A percentile compares a stretch with the other conserved stretches of the same genome.
Conservation (phyloP, 441 rosid species). For the Brassica balearica region DNA sequence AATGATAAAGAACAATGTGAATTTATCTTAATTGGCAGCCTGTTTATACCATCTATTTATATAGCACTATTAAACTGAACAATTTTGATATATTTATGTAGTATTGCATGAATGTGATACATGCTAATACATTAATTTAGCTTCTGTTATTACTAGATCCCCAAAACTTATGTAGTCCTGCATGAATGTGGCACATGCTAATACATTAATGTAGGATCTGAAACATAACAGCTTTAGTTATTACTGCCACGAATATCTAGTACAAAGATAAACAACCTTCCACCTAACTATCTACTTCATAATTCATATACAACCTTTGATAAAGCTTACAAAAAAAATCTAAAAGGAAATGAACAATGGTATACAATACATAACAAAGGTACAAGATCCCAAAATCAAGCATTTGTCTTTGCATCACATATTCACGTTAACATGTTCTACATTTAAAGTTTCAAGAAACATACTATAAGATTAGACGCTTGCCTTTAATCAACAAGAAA, state of each 20-base stretch:
- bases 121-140: neutral
- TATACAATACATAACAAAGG: neutral
- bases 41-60: neutral
- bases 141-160: neutral
- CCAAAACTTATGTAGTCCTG: neutral
- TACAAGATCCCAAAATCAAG: neutral
- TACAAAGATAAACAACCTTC: constrained; percentile 1
- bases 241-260: neutral
- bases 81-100: neutral
- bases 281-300: neutral
- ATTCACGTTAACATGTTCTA: neutral
- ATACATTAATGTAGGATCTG: neutral
- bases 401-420: constrained; percentile 16
- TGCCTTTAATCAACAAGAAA: constrained; percentile 22
- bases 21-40: neutral
- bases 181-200: neutral
- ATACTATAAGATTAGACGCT: neutral
- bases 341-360: neutral
- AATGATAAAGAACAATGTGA: neutral
- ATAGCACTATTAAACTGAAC: neutral
- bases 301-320: neutral
- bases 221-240: neutral
- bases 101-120: neutral
- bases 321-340: neutral
- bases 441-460: neutral